Conservation (phyloP, 345 rosid genomes). For the Psidium guajava region DNA sequence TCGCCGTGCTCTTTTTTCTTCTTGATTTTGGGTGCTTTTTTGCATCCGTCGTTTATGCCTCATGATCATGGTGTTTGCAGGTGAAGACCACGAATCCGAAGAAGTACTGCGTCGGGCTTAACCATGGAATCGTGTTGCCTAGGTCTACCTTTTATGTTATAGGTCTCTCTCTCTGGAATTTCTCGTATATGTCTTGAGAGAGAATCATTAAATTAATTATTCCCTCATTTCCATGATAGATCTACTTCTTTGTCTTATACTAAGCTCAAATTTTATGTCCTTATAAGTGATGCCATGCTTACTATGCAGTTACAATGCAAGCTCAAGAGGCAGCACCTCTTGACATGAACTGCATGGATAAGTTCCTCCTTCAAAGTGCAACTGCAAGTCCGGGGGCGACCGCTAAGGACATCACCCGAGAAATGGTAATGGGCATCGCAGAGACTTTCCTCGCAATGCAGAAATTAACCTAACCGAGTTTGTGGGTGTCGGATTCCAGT, state of each 20-base stretch:
- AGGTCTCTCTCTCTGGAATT: too few species aligned
- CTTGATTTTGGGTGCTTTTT: neutral
- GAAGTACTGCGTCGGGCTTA: slow-evolving; percentile 23
- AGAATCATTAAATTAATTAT: neutral
- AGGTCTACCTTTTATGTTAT: too few species aligned
- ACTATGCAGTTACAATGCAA: slow-evolving; percentile 74
- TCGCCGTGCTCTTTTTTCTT: neutral
- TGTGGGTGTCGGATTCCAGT: slow-evolving; percentile 15
- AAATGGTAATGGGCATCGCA: slow-evolving; percentile 45
- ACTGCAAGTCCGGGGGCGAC: slow-evolving; percentile 44
- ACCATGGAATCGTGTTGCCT: too few species aligned
- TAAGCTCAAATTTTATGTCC: neutral
- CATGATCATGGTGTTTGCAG: slow-evolving; percentile 27
- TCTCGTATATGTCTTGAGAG: neutral
- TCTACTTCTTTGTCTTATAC: neutral
- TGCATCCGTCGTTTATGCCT: neutral
- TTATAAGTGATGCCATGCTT: neutral
- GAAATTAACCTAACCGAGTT: neutral
- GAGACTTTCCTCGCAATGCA: neutral
- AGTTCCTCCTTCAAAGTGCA: slow-evolving; percentile 73
- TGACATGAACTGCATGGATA: slow-evolving; percentile 87
- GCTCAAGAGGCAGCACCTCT: slow-evolving; percentile 67
- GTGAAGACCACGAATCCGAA: slow-evolving; percentile 82
- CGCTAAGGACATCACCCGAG: slow-evolving; percentile 50
- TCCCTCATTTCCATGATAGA: neutral